phyloP scores from a whole-genome alignment of 2,329 filamentous ascomycete genomes.

The Fusarium secorum region DNA sequence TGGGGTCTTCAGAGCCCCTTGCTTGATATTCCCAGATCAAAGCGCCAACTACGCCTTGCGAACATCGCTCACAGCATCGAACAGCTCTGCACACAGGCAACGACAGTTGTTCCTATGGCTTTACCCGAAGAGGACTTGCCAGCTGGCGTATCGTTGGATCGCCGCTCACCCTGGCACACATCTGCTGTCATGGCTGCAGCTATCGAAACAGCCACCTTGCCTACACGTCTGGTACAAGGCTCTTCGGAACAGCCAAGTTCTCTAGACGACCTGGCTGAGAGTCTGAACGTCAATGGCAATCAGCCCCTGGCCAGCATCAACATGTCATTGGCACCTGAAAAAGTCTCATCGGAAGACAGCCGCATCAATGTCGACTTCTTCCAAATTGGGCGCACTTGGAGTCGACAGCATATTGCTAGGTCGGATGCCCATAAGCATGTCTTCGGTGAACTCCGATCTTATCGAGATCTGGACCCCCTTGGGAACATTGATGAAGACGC shows the following conservation, averaged over 20 bases:
- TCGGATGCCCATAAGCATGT: constrained; percentile 33
- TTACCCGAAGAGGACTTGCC: constrained; percentile 66
- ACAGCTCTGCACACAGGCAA: constrained; percentile 73
- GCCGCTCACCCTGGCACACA: constrained; percentile 77
- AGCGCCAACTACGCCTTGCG: constrained; percentile 63
- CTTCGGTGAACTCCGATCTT: constrained; percentile 43
- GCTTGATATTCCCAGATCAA: constrained; percentile 61
- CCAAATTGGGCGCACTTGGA: constrained; percentile 37
- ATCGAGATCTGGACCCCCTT: constrained; percentile 30
- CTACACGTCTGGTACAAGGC: constrained; percentile 69
- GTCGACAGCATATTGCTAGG: constrained; percentile 11
- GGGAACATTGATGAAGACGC: constrained; percentile 2
- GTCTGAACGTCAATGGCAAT: constrained; percentile 77
- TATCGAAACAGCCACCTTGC: constrained; percentile 80
- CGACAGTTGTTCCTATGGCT: constrained; percentile 79
- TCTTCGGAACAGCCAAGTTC: constrained; percentile 53
- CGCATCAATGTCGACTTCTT: constrained; percentile 47
- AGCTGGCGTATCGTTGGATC: constrained; percentile 65
- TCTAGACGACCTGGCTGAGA: constrained; percentile 69
- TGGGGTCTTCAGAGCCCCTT: constrained; percentile 79
- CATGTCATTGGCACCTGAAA: constrained; percentile 62
- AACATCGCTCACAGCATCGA: constrained; percentile 79
- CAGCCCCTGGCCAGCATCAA: constrained; percentile 80
- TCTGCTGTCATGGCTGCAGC: constrained; percentile 79
- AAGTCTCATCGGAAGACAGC: constrained; percentile 42